These are phyloP conservation scores for Cercospora sp. DNA, from an alignment of 2,329 filamentous ascomycete species.

Conservation along the genomic window DNA sequence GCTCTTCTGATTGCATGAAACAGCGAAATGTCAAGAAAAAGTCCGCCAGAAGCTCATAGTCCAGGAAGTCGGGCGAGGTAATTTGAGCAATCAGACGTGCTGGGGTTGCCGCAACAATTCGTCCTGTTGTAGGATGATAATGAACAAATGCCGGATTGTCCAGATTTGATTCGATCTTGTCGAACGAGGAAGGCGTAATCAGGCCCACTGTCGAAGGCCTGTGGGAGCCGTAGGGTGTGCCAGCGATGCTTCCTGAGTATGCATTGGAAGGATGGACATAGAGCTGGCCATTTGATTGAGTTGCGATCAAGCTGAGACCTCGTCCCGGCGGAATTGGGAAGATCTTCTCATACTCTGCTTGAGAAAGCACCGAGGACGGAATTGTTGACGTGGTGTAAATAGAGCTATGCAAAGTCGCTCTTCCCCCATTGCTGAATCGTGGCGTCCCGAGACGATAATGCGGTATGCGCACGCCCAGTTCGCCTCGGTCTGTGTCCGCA, in stretches of 20 bases:
- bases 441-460: slow-evolving; percentile 81
- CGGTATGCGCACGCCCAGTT: slow-evolving; percentile 59
- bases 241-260: slow-evolving; percentile 13
- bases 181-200: slow-evolving; percentile 69
- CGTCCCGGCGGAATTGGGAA: slow-evolving; percentile 45
- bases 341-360: slow-evolving; percentile 42
- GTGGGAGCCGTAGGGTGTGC: slow-evolving; percentile 14
- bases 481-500: slow-evolving; percentile 30
- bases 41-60: slow-evolving; percentile 95
- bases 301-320: slow-evolving; percentile 22
- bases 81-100: slow-evolving; percentile 92
- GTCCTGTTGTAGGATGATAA: slow-evolving; percentile 68
- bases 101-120: slow-evolving; percentile 86
- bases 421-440: slow-evolving; percentile 74
- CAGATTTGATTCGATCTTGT: slow-evolving; percentile 75
- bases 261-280: slow-evolving; percentile 27
- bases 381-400: slow-evolving; percentile 66
- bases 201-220: slow-evolving; percentile 19
- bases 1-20: slow-evolving; percentile 74
- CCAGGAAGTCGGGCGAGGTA: slow-evolving; percentile 90
- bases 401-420: slow-evolving; percentile 76
- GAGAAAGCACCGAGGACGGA: slow-evolving; percentile 61
- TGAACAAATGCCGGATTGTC: slow-evolving; percentile 81
- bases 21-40: slow-evolving; percentile 95
- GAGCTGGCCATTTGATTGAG: slow-evolving; percentile 18